phyloP scores from a whole-genome alignment of 441 rosid species.

The Aleurites moluccanus region DNA sequence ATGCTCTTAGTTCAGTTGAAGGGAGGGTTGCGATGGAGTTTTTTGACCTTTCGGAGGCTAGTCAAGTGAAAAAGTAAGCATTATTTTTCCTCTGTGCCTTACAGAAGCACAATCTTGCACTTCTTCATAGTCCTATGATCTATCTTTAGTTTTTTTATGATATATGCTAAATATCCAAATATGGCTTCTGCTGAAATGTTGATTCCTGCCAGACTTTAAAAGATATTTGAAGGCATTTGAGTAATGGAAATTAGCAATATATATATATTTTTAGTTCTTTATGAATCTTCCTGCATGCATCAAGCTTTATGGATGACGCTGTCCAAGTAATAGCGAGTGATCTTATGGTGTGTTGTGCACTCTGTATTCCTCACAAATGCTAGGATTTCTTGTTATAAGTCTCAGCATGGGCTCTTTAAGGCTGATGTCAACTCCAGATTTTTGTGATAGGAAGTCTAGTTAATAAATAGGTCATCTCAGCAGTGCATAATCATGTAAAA shows the following conservation, averaged over 20 bases:
- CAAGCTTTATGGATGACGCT: background rate
- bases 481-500: background rate
- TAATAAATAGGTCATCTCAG: background rate
- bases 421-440: background rate
- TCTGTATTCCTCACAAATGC: background rate
- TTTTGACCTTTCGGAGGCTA: constrained; percentile 86
- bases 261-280: background rate
- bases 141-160: background rate
- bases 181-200: background rate
- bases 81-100: constrained; percentile 1
- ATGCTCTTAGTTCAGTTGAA: constrained; percentile 94
- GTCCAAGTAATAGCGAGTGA: background rate
- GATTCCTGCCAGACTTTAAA: background rate
- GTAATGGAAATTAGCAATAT: too few relatives aligned
- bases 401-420: too few relatives aligned
- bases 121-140: background rate
- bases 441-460: background rate
- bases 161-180: background rate
- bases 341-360: background rate
- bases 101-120: background rate
- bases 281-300: background rate
- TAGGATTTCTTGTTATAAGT: background rate
- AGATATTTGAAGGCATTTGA: background rate
- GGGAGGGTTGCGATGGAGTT: constrained; percentile 97
- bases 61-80: constrained; percentile 89